These are phyloP conservation scores for Durio zibethinus DNA, from an alignment of 345 rosid species.

Conservation along the genomic window DNA sequence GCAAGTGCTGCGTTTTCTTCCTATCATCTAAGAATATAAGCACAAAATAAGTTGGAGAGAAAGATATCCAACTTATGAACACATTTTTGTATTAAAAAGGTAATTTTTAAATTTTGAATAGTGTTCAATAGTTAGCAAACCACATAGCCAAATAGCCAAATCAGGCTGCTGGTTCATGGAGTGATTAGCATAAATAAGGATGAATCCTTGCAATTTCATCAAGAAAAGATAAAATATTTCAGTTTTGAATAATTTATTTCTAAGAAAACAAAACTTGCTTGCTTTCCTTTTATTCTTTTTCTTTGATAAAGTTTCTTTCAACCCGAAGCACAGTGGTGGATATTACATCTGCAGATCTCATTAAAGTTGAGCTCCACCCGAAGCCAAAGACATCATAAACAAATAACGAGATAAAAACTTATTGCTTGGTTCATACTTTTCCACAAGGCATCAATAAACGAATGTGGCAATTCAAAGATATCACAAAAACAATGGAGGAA, in stretches of 20 bases:
- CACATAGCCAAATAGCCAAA: neutral
- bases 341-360: too few species aligned
- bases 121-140: neutral
- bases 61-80: neutral
- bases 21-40: slow-evolving; percentile 18
- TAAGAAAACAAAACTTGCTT: neutral
- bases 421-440: too few species aligned
- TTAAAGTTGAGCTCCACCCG: too few species aligned
- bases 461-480: too few species aligned
- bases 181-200: too few species aligned
- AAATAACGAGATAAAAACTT: too few species aligned
- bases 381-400: too few species aligned
- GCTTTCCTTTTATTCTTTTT: neutral
- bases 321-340: neutral
- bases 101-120: too few species aligned
- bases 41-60: neutral
- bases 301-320: neutral
- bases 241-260: neutral
- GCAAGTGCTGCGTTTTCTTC: slow-evolving; percentile 29
- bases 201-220: neutral
- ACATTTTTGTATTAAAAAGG: too few species aligned
- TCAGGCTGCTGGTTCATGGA: neutral
- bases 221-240: neutral
- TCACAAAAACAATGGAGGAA: too few species aligned
- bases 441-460: too few species aligned